Percentiles rank a stretch among this genome's conserved stretches.
Evolutionary conservation across 805 yeast genomes (phyloP).

Genomic region (Wickerhamiella vanderwaltii): DNA sequence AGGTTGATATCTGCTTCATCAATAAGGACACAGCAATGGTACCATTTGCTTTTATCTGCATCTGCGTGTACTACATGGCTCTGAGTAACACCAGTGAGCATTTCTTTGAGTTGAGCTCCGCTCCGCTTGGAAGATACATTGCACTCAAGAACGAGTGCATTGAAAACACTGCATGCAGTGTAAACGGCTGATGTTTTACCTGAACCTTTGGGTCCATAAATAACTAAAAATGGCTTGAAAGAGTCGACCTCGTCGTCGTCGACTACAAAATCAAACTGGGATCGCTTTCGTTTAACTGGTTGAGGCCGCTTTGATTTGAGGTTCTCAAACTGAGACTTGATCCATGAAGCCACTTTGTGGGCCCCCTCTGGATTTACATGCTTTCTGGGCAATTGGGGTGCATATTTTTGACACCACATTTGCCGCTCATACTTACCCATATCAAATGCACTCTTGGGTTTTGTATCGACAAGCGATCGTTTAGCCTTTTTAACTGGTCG

Average conservation of each 20-base stretch:
- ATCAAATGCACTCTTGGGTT: slow-evolving; percentile 19
- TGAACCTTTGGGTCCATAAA: slow-evolving; percentile 51
- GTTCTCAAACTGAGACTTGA: slow-evolving; percentile 9
- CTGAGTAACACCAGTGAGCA: slow-evolving; percentile 67
- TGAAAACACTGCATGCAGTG: slow-evolving; percentile 47
- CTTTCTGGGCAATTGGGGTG: slow-evolving; percentile 14
- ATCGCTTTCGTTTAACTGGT: slow-evolving; percentile 4
- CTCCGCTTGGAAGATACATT: slow-evolving; percentile 65
- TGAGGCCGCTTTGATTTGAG: slow-evolving; percentile 1
- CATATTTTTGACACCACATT: slow-evolving; percentile 24
- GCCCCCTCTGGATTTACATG: slow-evolving; percentile 9
- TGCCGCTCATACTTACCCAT: slow-evolving; percentile 21
- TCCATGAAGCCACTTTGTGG: slow-evolving; percentile 12
- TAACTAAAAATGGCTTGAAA: slow-evolving; percentile 30
- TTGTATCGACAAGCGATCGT: slow-evolving; percentile 2
- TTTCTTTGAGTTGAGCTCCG: slow-evolving; percentile 52
- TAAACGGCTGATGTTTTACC: slow-evolving; percentile 74
- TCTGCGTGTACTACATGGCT: slow-evolving; percentile 56
- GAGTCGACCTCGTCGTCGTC: slow-evolving; percentile 22
- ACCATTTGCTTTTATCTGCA: slow-evolving; percentile 25
- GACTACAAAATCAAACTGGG: slow-evolving; percentile 24
- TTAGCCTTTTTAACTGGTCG: background rate
- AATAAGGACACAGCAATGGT: slow-evolving; percentile 57
- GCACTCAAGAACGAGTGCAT: slow-evolving; percentile 70
- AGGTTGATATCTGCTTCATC: slow-evolving; percentile 80